Base-by-base conservation (phyloP, 176 grass and related monocot genomes). In the Ananas comosus region DNA sequence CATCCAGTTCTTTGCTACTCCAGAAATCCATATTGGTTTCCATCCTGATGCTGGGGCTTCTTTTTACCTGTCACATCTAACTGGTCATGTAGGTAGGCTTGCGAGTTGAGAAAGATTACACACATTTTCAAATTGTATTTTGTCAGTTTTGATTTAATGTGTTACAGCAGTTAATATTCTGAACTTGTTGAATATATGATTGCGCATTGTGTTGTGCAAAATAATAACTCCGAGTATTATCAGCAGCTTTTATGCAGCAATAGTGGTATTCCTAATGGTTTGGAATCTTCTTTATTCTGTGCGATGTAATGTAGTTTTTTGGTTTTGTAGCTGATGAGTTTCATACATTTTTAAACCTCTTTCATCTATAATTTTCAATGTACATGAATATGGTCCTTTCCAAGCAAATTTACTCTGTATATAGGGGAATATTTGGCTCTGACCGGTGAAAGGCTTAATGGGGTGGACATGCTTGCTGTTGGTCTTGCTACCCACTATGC, bases 41-140 rank as follows among this genome's bases (percentile, higher is more conserved):
- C 88, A 96, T 83, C 92, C 88, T 78, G 92, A 96, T 83, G 92
- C 88, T 79, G 92, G 86, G 17, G 92, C 92, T 58, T 97, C 93
- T 25, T 97, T 97, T 70, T 92, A 97, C 76, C 68, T 97, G 18
- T 97, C 93, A 10, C 89, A 97, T 78, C 77, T 97, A 65, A 89
- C 86, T 50, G 93, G 93, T 71, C 89, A 97, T 88, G 79, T 97
- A 87, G 93, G 93, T 92, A 81, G 13, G 80, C 17, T 21, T 19
- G 16, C 22, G 56, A 61, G 56, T 61, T 7, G 56, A 61, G 56
- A 61, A 18, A 2, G 56, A 9, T 19, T n/a, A 61, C 21, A 16
- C 56, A 1, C 17, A 61, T 10, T 10, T 18, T 61, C 21, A 19
- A 9, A 19, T 61, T 16, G 56, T 61, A 18, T 10, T 10, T 59